These are phyloP conservation scores for Licmophora abbreviata DNA, from an alignment of 108 stramenopile species.

Conservation along the genomic window DNA sequence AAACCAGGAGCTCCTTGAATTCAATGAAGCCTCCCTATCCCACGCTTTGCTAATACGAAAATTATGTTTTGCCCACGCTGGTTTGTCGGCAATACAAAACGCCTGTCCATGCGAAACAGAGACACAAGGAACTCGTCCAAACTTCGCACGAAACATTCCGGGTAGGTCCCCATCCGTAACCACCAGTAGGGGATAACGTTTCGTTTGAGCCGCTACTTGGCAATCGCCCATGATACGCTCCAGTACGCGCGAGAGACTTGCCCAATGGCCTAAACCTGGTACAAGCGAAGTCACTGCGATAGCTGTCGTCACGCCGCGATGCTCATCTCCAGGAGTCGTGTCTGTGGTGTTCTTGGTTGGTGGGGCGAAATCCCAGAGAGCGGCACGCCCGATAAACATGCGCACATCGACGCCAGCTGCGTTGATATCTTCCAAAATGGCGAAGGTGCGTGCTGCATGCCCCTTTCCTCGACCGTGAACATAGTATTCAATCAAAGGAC, in stretches of 20 bases:
- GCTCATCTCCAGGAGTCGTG: no score
- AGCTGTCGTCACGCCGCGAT: constrained; percentile 21
- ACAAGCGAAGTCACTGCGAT: constrained; percentile 19
- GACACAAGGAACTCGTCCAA: constrained; percentile 23
- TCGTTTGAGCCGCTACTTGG: constrained; percentile 10
- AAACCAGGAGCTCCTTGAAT: constrained; percentile 1
- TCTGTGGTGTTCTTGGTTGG: background rate
- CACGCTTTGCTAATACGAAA: constrained; percentile 7
- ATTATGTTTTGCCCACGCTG: constrained; percentile 10
- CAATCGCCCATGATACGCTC: constrained; percentile 21
- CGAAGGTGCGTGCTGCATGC: constrained; percentile 22
- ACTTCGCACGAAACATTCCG: constrained; percentile 21
- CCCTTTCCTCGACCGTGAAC: constrained; percentile 31
- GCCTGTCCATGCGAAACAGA: constrained; percentile 25
- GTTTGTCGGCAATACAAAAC: constrained; percentile 18
- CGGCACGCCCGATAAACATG: constrained; percentile 13
- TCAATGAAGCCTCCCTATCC: no score
- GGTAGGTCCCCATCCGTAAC: constrained; percentile 24
- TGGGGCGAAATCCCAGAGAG: constrained; percentile 14
- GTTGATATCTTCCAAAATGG: constrained; percentile 20
- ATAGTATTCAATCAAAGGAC: constrained; percentile 25
- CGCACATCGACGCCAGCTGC: constrained; percentile 18
- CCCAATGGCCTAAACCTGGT: constrained; percentile 4
- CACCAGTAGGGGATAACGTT: constrained; percentile 18
- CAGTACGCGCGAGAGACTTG: constrained; percentile 9